These are phyloP conservation scores for Rubus parviflorus DNA, from an alignment of 306 rosid species.

Conservation along the genomic window DNA sequence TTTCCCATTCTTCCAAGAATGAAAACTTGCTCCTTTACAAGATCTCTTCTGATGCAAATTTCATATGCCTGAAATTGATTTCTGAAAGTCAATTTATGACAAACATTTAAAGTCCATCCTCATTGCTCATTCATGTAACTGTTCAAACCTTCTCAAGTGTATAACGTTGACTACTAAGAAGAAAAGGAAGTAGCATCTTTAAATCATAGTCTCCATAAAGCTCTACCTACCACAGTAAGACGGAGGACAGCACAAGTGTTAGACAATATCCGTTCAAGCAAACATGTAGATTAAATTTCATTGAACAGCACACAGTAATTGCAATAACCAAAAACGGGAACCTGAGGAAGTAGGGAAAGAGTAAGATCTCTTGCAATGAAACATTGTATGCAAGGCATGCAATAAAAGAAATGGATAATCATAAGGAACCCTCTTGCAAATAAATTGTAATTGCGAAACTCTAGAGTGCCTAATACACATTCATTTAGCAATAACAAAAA, in stretches of 20 bases:
- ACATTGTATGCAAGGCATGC: background rate
- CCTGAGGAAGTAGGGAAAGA: background rate
- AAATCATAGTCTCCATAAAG: slow-evolving; percentile 94
- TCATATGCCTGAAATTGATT: slow-evolving; percentile 76
- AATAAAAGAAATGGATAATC: background rate
- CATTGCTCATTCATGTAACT: slow-evolving; percentile 25
- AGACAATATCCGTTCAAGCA: slow-evolving; percentile 7
- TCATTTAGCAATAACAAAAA: background rate
- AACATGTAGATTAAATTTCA: background rate
- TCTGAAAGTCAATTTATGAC: slow-evolving; percentile 27
- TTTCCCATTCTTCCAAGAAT: slow-evolving; percentile 98
- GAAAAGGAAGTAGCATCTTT: slow-evolving; percentile 91
- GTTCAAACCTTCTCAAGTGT: slow-evolving; percentile 88
- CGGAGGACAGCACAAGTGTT: slow-evolving; percentile 18
- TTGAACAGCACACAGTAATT: background rate
- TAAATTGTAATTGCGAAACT: no score
- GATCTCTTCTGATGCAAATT: slow-evolving; percentile 62
- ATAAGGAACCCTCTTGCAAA: background rate
- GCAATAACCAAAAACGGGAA: background rate
- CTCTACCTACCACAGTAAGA: slow-evolving; percentile 68
- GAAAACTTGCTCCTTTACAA: slow-evolving; percentile 87
- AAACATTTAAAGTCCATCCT: slow-evolving; percentile 11
- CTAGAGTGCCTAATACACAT: background rate
- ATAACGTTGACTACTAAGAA: slow-evolving; percentile 94
- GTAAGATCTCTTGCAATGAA: background rate